phyloP scores from a whole-genome alignment of 108 stramenopile genomes.

The Skeletonema potamos region DNA sequence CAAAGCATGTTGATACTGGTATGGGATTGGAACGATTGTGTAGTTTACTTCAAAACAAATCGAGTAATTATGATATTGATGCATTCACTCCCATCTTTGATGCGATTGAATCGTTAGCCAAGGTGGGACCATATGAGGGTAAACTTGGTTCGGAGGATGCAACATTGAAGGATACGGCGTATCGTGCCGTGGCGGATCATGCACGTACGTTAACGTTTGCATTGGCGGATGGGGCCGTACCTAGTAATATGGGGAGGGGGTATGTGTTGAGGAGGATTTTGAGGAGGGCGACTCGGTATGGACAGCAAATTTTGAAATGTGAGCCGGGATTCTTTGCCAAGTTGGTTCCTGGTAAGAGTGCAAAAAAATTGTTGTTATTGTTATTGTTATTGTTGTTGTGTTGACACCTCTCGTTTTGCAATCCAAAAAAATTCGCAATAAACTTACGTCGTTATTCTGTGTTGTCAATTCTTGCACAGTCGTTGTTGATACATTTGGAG shows the following conservation, averaged over 20 bases:
- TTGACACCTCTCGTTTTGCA: too few relatives aligned
- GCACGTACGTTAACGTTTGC: slow-evolving; percentile 94
- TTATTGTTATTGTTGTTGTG: neutral
- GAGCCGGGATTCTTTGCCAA: slow-evolving; percentile 91
- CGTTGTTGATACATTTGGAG: slow-evolving; percentile 92
- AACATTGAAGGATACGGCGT: slow-evolving; percentile 92
- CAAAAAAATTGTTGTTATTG: too few relatives aligned
- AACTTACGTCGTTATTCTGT: neutral
- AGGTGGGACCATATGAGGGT: slow-evolving; percentile 82
- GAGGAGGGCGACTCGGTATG: slow-evolving; percentile 96
- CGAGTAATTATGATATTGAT: slow-evolving; percentile 97
- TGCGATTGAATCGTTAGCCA: slow-evolving; percentile 55
- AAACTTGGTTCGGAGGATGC: slow-evolving; percentile 84
- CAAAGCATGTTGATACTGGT: slow-evolving; percentile 97
- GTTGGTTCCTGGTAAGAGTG: slow-evolving; percentile 72
- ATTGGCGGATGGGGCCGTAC: slow-evolving; percentile 96
- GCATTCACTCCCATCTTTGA: slow-evolving; percentile 85
- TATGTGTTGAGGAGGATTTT: slow-evolving; percentile 95
- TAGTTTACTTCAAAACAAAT: slow-evolving; percentile 87
- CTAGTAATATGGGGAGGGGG: slow-evolving; percentile 96
- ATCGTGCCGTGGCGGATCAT: slow-evolving; percentile 98
- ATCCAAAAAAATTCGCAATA: too few relatives aligned
- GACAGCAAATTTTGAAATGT: slow-evolving; percentile 92
- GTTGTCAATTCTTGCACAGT: slow-evolving; percentile 42
- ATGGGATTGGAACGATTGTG: slow-evolving; percentile 98